Evolutionary conservation across 305 asterid species (phyloP).

Genomic region (Fraxinus paxiana): DNA sequence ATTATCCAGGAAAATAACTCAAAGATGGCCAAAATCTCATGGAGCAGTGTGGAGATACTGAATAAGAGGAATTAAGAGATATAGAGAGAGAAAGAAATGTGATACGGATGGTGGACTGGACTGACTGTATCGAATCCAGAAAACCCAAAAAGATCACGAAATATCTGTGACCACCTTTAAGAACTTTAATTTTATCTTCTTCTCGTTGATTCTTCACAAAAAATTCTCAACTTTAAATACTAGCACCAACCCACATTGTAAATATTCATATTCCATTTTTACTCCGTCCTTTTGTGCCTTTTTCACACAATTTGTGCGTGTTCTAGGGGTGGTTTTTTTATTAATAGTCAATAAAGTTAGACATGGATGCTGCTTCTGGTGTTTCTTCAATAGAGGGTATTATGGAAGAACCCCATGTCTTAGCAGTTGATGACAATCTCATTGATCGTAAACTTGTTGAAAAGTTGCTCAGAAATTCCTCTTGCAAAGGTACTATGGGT

Average conservation of each 20-base stretch:
- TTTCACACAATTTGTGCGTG: neutral
- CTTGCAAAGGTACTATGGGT: conserved; percentile 49
- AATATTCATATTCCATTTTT: neutral
- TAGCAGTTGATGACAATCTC: conserved; percentile 63
- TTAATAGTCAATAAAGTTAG: neutral
- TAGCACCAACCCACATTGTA: conserved; percentile 22
- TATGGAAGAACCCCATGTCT: conserved; percentile 46
- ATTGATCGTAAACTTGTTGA: conserved; percentile 56
- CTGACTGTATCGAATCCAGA: conserved; percentile 28
- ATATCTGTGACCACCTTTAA: conserved; percentile 35
- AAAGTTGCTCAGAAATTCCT: conserved; percentile 50
- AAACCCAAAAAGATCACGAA: conserved; percentile 38
- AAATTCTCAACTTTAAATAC: conserved; percentile 24
- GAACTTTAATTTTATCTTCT: conserved; percentile 15
- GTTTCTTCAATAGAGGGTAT: neutral
- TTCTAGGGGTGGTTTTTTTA: conserved; percentile 15
- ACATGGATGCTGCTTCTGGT: conserved; percentile 9
- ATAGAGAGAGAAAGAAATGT: neutral
- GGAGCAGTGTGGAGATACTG: conserved; percentile 32
- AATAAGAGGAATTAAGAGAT: neutral
- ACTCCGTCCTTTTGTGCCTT: neutral
- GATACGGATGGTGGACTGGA: neutral
- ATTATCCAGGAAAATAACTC: too few relatives aligned
- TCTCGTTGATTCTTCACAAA: neutral
- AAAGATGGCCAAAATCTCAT: conserved; percentile 9